Percentiles rank a stretch among this genome's conserved stretches.
Evolutionary conservation across 805 yeast species (phyloP).

Genomic region (Yarrowia porcina): DNA sequence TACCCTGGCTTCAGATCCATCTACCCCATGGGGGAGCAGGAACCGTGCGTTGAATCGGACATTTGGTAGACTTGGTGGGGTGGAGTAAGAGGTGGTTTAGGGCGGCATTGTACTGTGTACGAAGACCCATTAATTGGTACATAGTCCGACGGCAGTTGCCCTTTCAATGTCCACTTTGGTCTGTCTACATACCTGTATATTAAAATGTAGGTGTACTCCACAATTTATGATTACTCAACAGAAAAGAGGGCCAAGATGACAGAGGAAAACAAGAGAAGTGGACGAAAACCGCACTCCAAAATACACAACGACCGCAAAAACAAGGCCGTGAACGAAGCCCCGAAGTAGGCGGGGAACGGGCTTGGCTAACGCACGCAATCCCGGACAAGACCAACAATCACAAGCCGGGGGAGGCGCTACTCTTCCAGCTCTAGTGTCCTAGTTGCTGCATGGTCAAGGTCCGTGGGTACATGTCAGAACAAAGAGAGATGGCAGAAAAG

Average conservation of each 20-base stretch:
- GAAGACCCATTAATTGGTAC: no score
- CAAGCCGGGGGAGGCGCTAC: background rate
- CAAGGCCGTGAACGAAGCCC: background rate
- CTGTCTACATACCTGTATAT: background rate
- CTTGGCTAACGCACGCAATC: constrained; percentile 2
- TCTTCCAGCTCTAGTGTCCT: background rate
- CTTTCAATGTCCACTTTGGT: background rate
- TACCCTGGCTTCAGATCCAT: background rate
- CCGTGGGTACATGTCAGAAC: constrained; percentile 3
- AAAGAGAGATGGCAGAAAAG: background rate
- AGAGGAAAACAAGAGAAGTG: background rate
- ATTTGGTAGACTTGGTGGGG: no score
- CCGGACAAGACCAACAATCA: background rate
- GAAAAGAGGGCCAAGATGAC: background rate
- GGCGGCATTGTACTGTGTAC: no score
- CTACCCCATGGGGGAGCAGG: background rate
- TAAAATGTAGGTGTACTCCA: background rate
- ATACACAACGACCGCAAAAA: background rate
- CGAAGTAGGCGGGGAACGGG: constrained; percentile 7
- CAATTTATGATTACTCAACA: constrained; percentile 15
- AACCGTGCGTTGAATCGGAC: background rate
- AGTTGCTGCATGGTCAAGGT: constrained; percentile 2
- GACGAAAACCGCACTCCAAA: no score
- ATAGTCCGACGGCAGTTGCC: background rate
- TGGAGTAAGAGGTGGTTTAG: no score